These are phyloP conservation scores for Apiotrichum sp. DNA, from an alignment of 1,284 basidiomycete species.

Conservation along the genomic window DNA sequence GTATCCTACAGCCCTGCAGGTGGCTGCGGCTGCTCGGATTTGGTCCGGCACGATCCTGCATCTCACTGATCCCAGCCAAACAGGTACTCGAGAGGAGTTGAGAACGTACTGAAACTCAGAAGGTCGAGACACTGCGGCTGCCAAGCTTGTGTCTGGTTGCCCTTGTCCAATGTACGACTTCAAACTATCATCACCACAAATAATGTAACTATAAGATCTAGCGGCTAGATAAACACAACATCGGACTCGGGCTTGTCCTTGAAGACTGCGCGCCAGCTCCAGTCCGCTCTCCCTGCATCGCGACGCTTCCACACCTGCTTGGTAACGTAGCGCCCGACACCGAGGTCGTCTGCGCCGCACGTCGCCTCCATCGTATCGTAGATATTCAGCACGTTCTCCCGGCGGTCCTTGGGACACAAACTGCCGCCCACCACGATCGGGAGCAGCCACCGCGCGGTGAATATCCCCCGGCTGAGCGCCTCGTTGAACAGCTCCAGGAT, in stretches of 20 bases:
- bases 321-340: not conserved
- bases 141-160: too few species aligned
- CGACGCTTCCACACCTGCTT: slow-evolving; percentile 8
- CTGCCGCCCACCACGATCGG: slow-evolving; percentile 6
- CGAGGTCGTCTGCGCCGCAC: slow-evolving; percentile 12
- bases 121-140: too few species aligned
- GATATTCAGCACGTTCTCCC: not conserved
- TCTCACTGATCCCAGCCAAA: too few species aligned
- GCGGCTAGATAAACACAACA: not conserved
- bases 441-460: slow-evolving; percentile 13
- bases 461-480: slow-evolving; percentile 9
- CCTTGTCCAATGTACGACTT: too few species aligned
- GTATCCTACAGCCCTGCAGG: too few species aligned
- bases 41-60: too few species aligned
- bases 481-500: slow-evolving; percentile 13
- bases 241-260: not conserved
- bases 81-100: too few species aligned
- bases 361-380: slow-evolving; percentile 12
- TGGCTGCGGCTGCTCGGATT: too few species aligned
- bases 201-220: too few species aligned
- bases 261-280: not conserved
- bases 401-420: not conserved
- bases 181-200: too few species aligned
- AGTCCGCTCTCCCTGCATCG: not conserved
- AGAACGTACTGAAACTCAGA: too few species aligned